Percentiles rank a stretch among this genome's conserved stretches.
Evolutionary conservation across 495 filamentous ascomycete genomes (phyloP).

Genomic region (Penicilliopsis zonata): DNA sequence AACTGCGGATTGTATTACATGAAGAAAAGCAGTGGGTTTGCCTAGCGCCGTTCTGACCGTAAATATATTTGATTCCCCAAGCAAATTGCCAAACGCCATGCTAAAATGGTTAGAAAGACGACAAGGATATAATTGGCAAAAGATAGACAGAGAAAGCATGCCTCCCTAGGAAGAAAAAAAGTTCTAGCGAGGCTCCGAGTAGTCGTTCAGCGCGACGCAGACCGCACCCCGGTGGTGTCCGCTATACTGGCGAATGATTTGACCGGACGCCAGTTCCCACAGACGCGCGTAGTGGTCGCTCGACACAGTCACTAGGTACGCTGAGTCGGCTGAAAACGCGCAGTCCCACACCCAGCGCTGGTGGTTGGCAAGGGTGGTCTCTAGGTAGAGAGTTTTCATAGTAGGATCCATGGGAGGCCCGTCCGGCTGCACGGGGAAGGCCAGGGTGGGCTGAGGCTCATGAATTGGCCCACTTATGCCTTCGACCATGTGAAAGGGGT

Average conservation of each 20-base stretch:
- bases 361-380: constrained; percentile 84
- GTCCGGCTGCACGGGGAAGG: constrained; percentile 31
- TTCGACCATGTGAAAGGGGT: constrained; percentile 12
- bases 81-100: too few species aligned
- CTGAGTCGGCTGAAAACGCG: constrained; percentile 91
- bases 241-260: constrained; percentile 94
- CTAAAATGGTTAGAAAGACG: too few species aligned
- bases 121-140: too few species aligned
- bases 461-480: constrained; percentile 5
- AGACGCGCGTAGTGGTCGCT: constrained; percentile 94
- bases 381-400: constrained; percentile 56
- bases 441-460: constrained; percentile 21
- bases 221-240: constrained; percentile 93
- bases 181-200: constrained; percentile 55
- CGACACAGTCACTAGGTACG: constrained; percentile 96
- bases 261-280: constrained; percentile 79
- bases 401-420: constrained; percentile 33
- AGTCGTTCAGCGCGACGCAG: constrained; percentile 95
- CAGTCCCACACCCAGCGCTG: constrained; percentile 99
- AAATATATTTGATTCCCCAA: too few species aligned
- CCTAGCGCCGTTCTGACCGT: too few species aligned
- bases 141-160: too few species aligned
- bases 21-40: too few species aligned
- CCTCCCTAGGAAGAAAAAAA: too few species aligned
- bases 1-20: too few species aligned